Evolutionary conservation across 352 stramenopile genomes (phyloP).

Genomic region (Phytophthora quininea): DNA sequence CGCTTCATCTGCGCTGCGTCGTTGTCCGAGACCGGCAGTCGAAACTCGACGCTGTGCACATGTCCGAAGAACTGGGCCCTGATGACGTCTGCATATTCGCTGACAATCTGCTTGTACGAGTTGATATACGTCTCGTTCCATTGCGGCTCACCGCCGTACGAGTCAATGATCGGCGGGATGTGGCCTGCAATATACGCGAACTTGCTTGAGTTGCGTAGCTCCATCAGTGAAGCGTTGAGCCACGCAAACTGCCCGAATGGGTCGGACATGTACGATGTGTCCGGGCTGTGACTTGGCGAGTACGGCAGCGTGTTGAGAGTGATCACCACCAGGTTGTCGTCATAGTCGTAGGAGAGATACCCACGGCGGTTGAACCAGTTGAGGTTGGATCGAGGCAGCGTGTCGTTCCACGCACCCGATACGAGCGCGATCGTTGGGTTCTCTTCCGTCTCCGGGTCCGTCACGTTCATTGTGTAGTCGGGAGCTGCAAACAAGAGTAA

Average conservation of each 20-base stretch:
- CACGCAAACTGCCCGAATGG: slow-evolving; percentile 91
- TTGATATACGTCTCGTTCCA: slow-evolving; percentile 89
- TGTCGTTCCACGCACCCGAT: slow-evolving; percentile 52
- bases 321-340: slow-evolving; percentile 68
- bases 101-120: slow-evolving; percentile 80
- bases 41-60: slow-evolving; percentile 93
- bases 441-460: slow-evolving; percentile 47
- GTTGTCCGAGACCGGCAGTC: slow-evolving; percentile 42
- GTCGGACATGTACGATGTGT: slow-evolving; percentile 63
- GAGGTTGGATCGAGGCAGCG: slow-evolving; percentile 59
- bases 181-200: slow-evolving; percentile 90
- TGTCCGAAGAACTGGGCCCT: slow-evolving; percentile 92
- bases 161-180: slow-evolving; percentile 91
- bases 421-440: slow-evolving; percentile 72
- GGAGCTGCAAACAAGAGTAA: slow-evolving; percentile 35
- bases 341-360: slow-evolving; percentile 68
- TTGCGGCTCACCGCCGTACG: slow-evolving; percentile 76
- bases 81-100: slow-evolving; percentile 60
- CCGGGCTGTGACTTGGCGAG: slow-evolving; percentile 71
- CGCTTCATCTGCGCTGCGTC: slow-evolving; percentile 17
- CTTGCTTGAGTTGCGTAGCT: slow-evolving; percentile 44
- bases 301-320: slow-evolving; percentile 86
- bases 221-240: slow-evolving; percentile 78
- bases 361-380: slow-evolving; percentile 60
- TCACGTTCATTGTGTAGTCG: slow-evolving; percentile 83